Percentiles rank a stretch among this genome's conserved stretches.
These are phyloP conservation scores for Juncus effusus DNA, from an alignment of 176 grass and related monocot species.

Conservation along the genomic window DNA sequence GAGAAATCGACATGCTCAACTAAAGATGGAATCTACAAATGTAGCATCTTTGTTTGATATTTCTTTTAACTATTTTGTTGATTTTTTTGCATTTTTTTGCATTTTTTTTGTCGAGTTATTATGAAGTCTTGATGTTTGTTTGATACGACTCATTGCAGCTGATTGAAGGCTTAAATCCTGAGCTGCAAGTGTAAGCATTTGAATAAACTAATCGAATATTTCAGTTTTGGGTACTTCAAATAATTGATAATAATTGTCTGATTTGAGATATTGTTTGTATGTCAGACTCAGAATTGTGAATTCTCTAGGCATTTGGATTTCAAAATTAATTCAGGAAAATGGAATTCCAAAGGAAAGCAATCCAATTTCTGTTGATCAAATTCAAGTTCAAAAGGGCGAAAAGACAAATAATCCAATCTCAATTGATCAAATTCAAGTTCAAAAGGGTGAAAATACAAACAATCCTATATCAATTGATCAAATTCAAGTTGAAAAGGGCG, in stretches of 20 bases:
- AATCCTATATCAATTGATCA: too few relatives aligned
- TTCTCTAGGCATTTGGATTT: slow-evolving; percentile 63
- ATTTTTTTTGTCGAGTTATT: too few relatives aligned
- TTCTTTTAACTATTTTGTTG: not conserved
- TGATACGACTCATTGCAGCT: slow-evolving; percentile 25
- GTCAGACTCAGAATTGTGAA: slow-evolving; percentile 45
- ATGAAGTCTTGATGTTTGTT: too few relatives aligned
- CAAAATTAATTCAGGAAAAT: slow-evolving; percentile 58
- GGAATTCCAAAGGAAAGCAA: slow-evolving; percentile 37
- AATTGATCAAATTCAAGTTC: too few relatives aligned
- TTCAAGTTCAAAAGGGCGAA: too few relatives aligned
- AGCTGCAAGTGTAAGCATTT: slow-evolving; percentile 73
- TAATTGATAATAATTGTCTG: too few relatives aligned
- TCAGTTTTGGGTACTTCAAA: too few relatives aligned
- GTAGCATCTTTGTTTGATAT: not conserved
- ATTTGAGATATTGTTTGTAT: not conserved
- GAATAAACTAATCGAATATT: not conserved
- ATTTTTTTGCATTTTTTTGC: not conserved
- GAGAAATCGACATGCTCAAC: slow-evolving; percentile 69
- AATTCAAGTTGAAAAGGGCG: too few relatives aligned
- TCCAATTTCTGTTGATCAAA: too few relatives aligned
- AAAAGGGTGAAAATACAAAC: too few relatives aligned
- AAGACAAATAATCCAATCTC: too few relatives aligned
- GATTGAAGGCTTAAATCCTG: slow-evolving; percentile 51
- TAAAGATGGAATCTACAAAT: slow-evolving; percentile 58